Evolutionary conservation across 2,329 filamentous ascomycete genomes (phyloP).

Genomic region (Fusarium sambucinum): DNA sequence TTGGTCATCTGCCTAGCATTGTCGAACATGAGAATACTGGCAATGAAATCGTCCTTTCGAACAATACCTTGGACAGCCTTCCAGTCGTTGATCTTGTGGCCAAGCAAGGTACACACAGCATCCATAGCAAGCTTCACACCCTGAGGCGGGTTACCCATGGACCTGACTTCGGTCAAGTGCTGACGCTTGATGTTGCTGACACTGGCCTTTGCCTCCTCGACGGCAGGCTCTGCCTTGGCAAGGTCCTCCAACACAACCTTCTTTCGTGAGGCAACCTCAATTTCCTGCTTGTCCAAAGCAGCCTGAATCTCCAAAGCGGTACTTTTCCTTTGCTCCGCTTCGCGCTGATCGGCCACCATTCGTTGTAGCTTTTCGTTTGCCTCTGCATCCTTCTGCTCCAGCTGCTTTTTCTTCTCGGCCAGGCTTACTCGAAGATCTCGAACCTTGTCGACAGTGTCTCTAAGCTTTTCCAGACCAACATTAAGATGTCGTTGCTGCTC

Average conservation of each 20-base stretch:
- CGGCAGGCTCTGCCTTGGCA: slow-evolving; percentile 91
- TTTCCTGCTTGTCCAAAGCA: slow-evolving; percentile 88
- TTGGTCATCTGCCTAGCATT: slow-evolving; percentile 96
- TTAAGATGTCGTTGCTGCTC: slow-evolving; percentile 99
- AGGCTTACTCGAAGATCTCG: slow-evolving; percentile 90
- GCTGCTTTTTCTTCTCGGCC: slow-evolving; percentile 91
- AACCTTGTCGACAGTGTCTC: slow-evolving; percentile 97
- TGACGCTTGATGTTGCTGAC: slow-evolving; percentile 99
- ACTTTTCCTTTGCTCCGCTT: slow-evolving; percentile 91
- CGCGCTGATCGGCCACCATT: slow-evolving; percentile 95
- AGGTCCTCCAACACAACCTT: slow-evolving; percentile 90
- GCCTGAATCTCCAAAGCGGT: slow-evolving; percentile 90
- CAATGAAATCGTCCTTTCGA: slow-evolving; percentile 94
- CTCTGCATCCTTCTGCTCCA: slow-evolving; percentile 93
- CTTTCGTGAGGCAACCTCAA: slow-evolving; percentile 83
- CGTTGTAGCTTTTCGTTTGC: slow-evolving; percentile 97
- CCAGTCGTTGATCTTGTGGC: slow-evolving; percentile 91
- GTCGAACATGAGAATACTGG: slow-evolving; percentile 96
- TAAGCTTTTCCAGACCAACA: slow-evolving; percentile 95
- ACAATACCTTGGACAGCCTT: slow-evolving; percentile 90
- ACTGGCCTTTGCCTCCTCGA: slow-evolving; percentile 91
- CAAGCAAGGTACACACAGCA: slow-evolving; percentile 94
- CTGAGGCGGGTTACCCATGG: slow-evolving; percentile 91
- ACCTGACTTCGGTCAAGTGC: slow-evolving; percentile 96
- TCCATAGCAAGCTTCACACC: slow-evolving; percentile 94